Base-by-base conservation (phyloP, 768 basidiomycete genomes). In the Podaxis sp. region DNA sequence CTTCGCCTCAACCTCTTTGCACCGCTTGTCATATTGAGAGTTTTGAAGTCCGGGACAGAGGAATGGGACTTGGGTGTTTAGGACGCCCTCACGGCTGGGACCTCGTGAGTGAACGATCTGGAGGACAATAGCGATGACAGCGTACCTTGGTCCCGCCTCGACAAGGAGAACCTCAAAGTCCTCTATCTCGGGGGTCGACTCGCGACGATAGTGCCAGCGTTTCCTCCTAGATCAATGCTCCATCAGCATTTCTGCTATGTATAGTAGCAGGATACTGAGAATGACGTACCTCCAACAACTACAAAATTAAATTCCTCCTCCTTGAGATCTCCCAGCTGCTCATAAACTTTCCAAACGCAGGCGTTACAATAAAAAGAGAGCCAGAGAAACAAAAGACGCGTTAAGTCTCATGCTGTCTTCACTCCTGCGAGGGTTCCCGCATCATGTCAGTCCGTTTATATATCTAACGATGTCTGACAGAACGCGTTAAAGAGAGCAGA, bases 1-100 rank as follows among this genome's bases (percentile, higher is more conserved):
- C 24, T 82, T 81, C 3, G 75, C 75, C 69, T 98, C 96, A 0
- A 85, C 83, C 20, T 94, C 92, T 73, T 93, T 94, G 65, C 82
- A 81, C 11, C 90, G 85, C 70, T 87, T 90, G 70, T 98, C 95
- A 70, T 69, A 72, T 11, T 51, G 49, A 44, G 69, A 67, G 13
- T 58, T 41, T 26, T 54, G 55, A 33, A 69, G 56, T 8, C 26
- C 58, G 2, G 56, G 37, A 7, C 38, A 64, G 52, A 68, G 69
- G 59, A 54, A 70, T 2, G 74, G 74, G 10, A 73, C 66, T 30
- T 64, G 65, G 1, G 66, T 61, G 30, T 69, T 56, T 17, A 71
- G 56, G 3, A 70, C 67, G n/a, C 64, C 67, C 51, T 67, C 62
- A 53, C 70, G 66, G n/a, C 73, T 73, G 40, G 48, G n/a, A 22